Evolutionary conservation across 2,329 filamentous ascomycete genomes (phyloP).

Genomic region (Ambrosiella beaveri): DNA sequence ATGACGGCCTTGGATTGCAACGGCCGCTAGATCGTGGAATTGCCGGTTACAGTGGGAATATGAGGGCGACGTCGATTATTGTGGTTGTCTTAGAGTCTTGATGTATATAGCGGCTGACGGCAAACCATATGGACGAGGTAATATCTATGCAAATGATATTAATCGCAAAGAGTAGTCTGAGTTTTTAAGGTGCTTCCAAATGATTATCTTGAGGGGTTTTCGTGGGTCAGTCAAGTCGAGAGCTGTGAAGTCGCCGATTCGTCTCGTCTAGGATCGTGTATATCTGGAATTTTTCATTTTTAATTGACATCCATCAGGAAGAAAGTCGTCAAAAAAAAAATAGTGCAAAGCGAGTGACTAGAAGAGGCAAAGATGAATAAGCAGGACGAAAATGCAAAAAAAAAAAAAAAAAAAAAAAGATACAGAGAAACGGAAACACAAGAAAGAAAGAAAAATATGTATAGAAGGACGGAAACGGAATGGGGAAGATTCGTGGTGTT

Average conservation of each 20-base stretch:
- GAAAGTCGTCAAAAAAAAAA: neutral
- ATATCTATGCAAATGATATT: too few relatives aligned
- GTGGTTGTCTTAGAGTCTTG: too few relatives aligned
- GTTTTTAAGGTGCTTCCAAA: too few relatives aligned
- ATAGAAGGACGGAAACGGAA: neutral
- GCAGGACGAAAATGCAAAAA: neutral
- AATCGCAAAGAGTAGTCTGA: too few relatives aligned
- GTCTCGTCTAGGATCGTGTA: neutral
- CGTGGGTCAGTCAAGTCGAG: neutral
- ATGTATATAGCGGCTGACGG: too few relatives aligned
- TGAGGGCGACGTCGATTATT: too few relatives aligned
- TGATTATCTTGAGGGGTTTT: neutral
- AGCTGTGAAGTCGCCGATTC: neutral
- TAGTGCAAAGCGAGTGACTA: neutral
- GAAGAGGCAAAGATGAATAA: neutral
- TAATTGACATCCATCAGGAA: neutral
- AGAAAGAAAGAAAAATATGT: neutral
- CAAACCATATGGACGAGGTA: too few relatives aligned
- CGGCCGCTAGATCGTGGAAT: neutral
- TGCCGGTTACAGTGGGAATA: neutral
- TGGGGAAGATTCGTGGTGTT: neutral
- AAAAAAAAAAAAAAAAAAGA: neutral
- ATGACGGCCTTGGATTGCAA: neutral
- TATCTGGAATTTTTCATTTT: neutral
- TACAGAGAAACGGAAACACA: neutral